These are phyloP conservation scores for Fusarium verrucosum DNA, from an alignment of 2,329 filamentous ascomycete species.

Conservation along the genomic window DNA sequence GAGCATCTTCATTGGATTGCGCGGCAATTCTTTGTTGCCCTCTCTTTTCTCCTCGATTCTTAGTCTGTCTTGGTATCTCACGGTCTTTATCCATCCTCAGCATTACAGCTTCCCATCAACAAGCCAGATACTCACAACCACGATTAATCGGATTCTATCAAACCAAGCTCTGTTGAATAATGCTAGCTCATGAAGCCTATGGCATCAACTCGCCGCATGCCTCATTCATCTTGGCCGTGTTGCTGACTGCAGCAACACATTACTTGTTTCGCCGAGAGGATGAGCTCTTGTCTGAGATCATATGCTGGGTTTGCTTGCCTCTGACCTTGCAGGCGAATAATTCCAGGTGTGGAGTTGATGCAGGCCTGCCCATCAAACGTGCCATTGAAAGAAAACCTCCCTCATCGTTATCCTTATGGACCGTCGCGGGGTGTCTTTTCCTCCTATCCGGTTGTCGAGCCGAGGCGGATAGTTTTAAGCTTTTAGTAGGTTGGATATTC, in stretches of 20 bases:
- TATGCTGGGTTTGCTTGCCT: not conserved
- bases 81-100: not conserved
- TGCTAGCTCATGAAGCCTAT: not conserved
- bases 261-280: not conserved
- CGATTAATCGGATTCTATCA: no score
- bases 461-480: not conserved
- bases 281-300: not conserved
- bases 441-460: not conserved
- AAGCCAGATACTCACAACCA: not conserved
- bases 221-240: not conserved
- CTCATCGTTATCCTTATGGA: not conserved
- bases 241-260: not conserved
- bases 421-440: not conserved
- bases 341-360: not conserved
- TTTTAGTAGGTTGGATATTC: not conserved
- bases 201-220: fast-evolving
- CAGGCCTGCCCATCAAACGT: not conserved
- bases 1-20: not conserved
- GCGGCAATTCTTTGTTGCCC: not conserved
- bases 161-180: not conserved
- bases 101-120: no score
- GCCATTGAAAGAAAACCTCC: not conserved
- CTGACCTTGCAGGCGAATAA: not conserved
- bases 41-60: fast-evolving
- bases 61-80: not conserved